Percentiles rank a stretch among this genome's conserved stretches.
Conservation (phyloP, 495 filamentous ascomycete species). For the Aspergillus ostianus region DNA sequence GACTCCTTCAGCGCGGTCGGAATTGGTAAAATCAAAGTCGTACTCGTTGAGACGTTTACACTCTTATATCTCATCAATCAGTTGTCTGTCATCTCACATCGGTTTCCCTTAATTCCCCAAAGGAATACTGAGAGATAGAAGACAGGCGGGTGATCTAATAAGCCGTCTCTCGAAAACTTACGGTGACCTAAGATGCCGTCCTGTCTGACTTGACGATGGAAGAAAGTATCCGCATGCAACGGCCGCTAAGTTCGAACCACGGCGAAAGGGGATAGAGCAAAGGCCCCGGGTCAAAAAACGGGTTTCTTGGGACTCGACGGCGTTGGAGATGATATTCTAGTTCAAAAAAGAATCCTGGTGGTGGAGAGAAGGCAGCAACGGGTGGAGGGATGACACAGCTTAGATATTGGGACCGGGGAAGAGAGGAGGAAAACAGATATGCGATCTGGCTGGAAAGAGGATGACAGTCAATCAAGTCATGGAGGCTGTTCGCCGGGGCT, state of each 20-base stretch:
- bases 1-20: constrained; percentile 11
- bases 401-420: constrained; percentile 12
- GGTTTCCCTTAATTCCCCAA: background rate
- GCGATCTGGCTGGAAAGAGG: constrained; percentile 7
- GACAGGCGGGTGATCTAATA: background rate
- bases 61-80: background rate
- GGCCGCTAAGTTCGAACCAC: background rate
- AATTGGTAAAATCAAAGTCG: constrained; percentile 12
- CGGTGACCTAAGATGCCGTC: background rate
- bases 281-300: background rate
- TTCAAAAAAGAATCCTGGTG: background rate
- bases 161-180: background rate
- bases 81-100: background rate
- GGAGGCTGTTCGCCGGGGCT: constrained; percentile 16
- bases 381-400: constrained; percentile 1
- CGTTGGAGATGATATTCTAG: constrained; percentile 1
- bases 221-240: background rate
- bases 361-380: constrained; percentile 12
- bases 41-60: background rate
- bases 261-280: background rate
- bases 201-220: background rate
- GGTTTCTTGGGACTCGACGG: background rate
- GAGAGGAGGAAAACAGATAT: constrained; percentile 20
- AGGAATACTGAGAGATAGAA: background rate
- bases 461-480: constrained; percentile 17